Percentiles rank a stretch among this genome's conserved stretches.
Evolutionary conservation across 805 yeast genomes (phyloP).

Genomic region (Candida namnaoensis): DNA sequence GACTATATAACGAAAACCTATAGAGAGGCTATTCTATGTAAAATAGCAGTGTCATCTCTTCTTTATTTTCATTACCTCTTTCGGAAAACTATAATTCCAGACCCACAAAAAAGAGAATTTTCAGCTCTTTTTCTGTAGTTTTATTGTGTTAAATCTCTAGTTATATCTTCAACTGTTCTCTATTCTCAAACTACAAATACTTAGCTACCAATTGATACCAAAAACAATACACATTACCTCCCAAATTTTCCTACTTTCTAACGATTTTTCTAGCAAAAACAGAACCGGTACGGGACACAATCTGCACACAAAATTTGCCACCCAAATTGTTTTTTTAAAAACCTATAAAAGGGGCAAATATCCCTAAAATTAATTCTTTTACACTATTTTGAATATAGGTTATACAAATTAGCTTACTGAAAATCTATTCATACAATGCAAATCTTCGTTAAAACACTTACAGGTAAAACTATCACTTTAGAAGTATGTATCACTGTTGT

Average conservation of each 20-base stretch:
- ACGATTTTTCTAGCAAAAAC: constrained; percentile 17
- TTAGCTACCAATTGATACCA: too few relatives aligned
- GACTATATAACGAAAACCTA: too few relatives aligned
- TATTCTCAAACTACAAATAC: too few relatives aligned
- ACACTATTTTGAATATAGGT: constrained; percentile 36
- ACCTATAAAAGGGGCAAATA: not conserved
- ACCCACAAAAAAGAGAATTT: too few relatives aligned
- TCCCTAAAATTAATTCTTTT: constrained; percentile 7
- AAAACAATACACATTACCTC: too few relatives aligned
- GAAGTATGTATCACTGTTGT: constrained; percentile 30
- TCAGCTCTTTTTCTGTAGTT: too few relatives aligned
- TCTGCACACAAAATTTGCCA: constrained; percentile 21
- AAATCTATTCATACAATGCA: constrained; percentile 48
- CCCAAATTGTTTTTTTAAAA: constrained; percentile 23
- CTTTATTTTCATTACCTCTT: too few relatives aligned
- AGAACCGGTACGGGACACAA: constrained; percentile 6
- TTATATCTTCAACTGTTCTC: too few relatives aligned
- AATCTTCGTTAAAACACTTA: constrained; percentile 82
- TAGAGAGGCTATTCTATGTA: too few relatives aligned
- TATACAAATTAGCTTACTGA: constrained; percentile 33
- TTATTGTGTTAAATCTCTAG: too few relatives aligned
- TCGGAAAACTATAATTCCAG: too few relatives aligned
- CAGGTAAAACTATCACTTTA: constrained; percentile 84
- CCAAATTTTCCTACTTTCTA: constrained; percentile 2
- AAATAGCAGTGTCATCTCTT: too few relatives aligned